Evolutionary conservation across 2,329 filamentous ascomycete genomes (phyloP).

Genomic region (Ploettnerulaceae sp.): DNA sequence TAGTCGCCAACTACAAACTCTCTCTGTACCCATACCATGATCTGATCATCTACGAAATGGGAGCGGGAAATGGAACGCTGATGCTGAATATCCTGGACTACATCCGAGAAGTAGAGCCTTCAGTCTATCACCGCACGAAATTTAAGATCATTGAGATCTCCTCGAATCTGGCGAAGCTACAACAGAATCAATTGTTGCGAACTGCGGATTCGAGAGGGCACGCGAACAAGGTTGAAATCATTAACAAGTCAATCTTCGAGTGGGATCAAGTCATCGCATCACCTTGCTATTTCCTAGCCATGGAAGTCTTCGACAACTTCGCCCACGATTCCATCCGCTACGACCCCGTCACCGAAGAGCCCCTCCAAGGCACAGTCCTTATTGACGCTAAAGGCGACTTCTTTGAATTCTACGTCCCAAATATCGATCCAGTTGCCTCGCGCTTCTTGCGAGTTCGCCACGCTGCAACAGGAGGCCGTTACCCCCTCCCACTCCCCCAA

Average conservation of each 20-base stretch:
- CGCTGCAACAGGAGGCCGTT: conserved; percentile 62
- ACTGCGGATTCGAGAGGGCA: conserved; percentile 70
- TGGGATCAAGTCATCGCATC: conserved; percentile 85
- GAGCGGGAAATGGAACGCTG: conserved; percentile 91
- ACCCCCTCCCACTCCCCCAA: conserved; percentile 55
- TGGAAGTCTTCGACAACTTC: conserved; percentile 99
- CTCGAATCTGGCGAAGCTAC: conserved; percentile 69
- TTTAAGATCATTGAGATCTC: conserved; percentile 98
- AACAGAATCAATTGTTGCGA: conserved; percentile 64
- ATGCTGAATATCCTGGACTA: conserved; percentile 99
- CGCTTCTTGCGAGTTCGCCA: conserved; percentile 82
- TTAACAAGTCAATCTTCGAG: conserved; percentile 92
- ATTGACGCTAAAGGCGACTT: conserved; percentile 84
- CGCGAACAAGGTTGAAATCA: conserved; percentile 80
- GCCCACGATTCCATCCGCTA: conserved; percentile 93
- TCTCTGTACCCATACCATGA: conserved; percentile 94
- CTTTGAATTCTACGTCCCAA: conserved; percentile 83
- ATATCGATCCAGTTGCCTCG: conserved; percentile 75
- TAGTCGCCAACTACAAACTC: conserved; percentile 93
- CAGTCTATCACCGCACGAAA: conserved; percentile 89
- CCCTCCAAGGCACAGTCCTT: conserved; percentile 83
- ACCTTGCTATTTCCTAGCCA: conserved; percentile 94
- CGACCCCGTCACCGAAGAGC: conserved; percentile 71
- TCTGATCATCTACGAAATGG: conserved; percentile 97
- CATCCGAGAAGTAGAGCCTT: conserved; percentile 81